Conservation (phyloP, 1,284 basidiomycete species). For the Flammula alnicola region DNA sequence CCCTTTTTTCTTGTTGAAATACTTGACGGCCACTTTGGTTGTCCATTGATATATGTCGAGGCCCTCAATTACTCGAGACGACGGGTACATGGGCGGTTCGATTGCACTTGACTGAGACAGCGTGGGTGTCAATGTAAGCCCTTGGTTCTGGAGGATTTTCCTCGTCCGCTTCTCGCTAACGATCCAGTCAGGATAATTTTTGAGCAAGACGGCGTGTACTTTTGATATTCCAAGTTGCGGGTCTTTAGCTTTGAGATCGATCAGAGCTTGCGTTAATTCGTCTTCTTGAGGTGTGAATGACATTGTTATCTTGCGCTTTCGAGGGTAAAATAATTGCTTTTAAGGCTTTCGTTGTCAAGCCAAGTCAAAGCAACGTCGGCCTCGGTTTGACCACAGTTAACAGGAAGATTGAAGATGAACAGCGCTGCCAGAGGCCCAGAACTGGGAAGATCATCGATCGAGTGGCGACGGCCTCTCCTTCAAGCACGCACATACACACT, state of each 20-base stretch:
- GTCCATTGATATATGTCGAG: constrained; percentile 69
- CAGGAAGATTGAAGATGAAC: too few species aligned
- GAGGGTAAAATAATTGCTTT: too few species aligned
- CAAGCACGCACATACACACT: too few species aligned
- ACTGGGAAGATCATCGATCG: too few species aligned
- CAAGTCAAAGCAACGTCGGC: too few species aligned
- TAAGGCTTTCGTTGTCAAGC: too few species aligned
- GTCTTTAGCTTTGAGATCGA: constrained; percentile 52
- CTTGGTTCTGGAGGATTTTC: constrained; percentile 68
- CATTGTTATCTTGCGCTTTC: too few species aligned
- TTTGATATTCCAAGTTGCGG: constrained; percentile 73
- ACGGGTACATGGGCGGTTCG: constrained; percentile 50
- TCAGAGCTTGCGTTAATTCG: constrained; percentile 44
- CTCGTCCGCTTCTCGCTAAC: constrained; percentile 83
- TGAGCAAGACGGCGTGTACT: constrained; percentile 66
- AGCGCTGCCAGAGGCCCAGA: too few species aligned
- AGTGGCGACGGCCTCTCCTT: too few species aligned
- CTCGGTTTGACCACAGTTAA: too few species aligned
- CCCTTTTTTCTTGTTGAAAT: constrained; percentile 76
- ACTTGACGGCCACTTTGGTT: constrained; percentile 66
- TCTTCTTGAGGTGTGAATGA: constrained; percentile 42
- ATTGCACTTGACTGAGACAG: constrained; percentile 12
- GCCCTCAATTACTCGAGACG: constrained; percentile 68
- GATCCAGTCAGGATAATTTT: constrained; percentile 65
- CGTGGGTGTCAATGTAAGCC: constrained; percentile 43